These are phyloP conservation scores for Fonsecaea monophora DNA, from an alignment of 2,329 filamentous ascomycete genomes.

Conservation along the genomic window DNA sequence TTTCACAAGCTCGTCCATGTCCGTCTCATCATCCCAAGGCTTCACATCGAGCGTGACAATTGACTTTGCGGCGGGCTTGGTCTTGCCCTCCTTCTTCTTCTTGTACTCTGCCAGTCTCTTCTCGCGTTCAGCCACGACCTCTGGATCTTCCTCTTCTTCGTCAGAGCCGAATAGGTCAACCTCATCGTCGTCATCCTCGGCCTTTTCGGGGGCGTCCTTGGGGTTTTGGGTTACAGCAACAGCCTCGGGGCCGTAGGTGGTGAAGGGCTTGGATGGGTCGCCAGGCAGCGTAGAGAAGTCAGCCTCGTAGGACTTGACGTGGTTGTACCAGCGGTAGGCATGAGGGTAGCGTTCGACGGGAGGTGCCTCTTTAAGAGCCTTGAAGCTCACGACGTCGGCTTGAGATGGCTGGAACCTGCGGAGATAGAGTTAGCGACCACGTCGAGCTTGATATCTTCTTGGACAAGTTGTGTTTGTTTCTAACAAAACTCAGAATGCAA, in stretches of 20 bases:
- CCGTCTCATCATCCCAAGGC: conserved; percentile 98
- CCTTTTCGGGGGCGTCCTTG: conserved; percentile 74
- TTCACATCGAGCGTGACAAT: conserved; percentile 96
- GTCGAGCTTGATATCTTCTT: conserved; percentile 15
- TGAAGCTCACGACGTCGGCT: conserved; percentile 95
- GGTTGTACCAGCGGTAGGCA: conserved; percentile 98
- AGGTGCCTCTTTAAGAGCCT: conserved; percentile 79
- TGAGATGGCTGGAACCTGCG: conserved; percentile 75
- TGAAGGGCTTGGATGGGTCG: conserved; percentile 87
- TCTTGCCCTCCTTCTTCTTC: conserved; percentile 95
- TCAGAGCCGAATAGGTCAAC: conserved; percentile 93
- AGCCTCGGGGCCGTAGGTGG: conserved; percentile 87
- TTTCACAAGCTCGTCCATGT: conserved; percentile 81
- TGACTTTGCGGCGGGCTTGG: conserved; percentile 92
- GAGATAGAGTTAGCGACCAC: conserved; percentile 26
- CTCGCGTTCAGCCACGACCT: conserved; percentile 82
- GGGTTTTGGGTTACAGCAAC: conserved; percentile 81
- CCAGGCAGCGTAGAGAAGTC: conserved; percentile 91
- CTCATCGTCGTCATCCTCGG: conserved; percentile 74
- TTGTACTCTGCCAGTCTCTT: conserved; percentile 91
- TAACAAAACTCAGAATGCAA: conserved; percentile 73
- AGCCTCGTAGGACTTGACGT: conserved; percentile 89
- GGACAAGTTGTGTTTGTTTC: conserved; percentile 29
- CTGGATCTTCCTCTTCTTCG: conserved; percentile 91
- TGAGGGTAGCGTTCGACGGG: conserved; percentile 87